Evolutionary conservation across 148 eudicot species (phyloP).

Genomic region (Chenopodium quinoa): DNA sequence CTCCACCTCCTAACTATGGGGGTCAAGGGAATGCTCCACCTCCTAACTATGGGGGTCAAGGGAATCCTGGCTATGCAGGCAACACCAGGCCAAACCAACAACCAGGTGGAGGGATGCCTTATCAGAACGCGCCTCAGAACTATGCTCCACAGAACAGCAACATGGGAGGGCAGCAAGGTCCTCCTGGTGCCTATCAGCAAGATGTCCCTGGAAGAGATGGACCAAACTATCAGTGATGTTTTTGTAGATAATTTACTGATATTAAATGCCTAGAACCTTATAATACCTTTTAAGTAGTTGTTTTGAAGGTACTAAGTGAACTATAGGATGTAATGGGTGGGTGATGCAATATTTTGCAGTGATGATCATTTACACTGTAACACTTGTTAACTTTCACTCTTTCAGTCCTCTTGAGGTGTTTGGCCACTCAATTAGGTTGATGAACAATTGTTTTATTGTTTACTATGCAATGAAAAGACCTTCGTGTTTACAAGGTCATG

Average conservation of each 20-base stretch:
- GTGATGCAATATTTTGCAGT: background rate
- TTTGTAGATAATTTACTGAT: constrained; percentile 6
- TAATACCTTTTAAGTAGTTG: background rate
- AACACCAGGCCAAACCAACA: constrained; percentile 33
- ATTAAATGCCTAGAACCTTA: constrained; percentile 4
- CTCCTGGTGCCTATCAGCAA: constrained; percentile 44
- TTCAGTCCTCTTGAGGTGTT: background rate
- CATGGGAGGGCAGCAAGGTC: constrained; percentile 19
- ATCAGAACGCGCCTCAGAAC: constrained; percentile 38
- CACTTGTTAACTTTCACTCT: background rate
- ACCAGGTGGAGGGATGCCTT: constrained; percentile 31
- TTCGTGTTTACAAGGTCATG: background rate
- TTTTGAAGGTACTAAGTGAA: background rate
- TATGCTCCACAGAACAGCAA: constrained; percentile 33
- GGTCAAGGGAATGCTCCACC: constrained; percentile 14
- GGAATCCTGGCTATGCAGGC: constrained; percentile 13
- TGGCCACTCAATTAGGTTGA: background rate
- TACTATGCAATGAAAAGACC: background rate
- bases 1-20: constrained; percentile 17
- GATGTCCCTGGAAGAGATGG: constrained; percentile 62
- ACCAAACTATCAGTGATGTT: constrained; percentile 23
- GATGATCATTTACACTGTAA: background rate
- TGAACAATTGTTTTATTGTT: background rate
- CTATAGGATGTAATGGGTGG: constrained; percentile 9
- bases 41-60: constrained; percentile 16